Base-by-base conservation (phyloP, 2,329 filamentous ascomycete species). In the Diaporthe aspalathi region DNA sequence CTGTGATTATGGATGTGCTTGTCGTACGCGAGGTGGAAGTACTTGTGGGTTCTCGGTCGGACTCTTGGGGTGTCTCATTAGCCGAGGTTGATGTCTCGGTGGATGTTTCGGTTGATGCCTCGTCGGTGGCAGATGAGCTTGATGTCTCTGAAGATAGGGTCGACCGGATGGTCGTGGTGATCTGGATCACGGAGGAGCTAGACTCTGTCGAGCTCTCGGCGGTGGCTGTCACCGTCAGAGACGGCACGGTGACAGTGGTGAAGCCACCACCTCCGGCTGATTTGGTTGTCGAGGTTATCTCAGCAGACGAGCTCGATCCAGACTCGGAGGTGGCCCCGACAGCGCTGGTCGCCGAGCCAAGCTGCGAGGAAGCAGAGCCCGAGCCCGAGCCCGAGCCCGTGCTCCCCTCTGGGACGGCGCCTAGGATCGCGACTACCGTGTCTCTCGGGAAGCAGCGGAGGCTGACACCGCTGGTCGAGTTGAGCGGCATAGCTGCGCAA, bases 401-500 rank as follows among this genome's bases (percentile, higher is more conserved):
- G 14, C n/a, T 68, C 35, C 27, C 67, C 27, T 35, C 35, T 14
- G 68, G 67, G 20, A 62, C 24, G 6, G 70, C 49, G 20, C 84
- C 85, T 3, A 90, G 78, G 9, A 88, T 79, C 5, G 75, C 77
- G 52, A 80, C 76, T 0, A 86, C 88, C 2, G 79, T 78, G 3
- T 76, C 76, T 12, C 78, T 75, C 62, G 84, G 79, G 35, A 81
- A 80, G 73, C 89, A 91, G 3, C 81, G 83, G 29, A 91, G 79
- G 67, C 81, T 77, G 12, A 88, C 85, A 4, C 87, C 88, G 0
- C 76, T 75, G 0, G 81, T 82, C 14, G 78, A 83, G 47, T 82
- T 84, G 82, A 89, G 84, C 0, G 89, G 89, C 73, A 90, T 77
- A 2, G 87, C 89, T 62, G 84, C 86, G 78, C 89, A 91, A 60